Base-by-base conservation (phyloP, 495 filamentous ascomycete species). In the Penicillium salamii region DNA sequence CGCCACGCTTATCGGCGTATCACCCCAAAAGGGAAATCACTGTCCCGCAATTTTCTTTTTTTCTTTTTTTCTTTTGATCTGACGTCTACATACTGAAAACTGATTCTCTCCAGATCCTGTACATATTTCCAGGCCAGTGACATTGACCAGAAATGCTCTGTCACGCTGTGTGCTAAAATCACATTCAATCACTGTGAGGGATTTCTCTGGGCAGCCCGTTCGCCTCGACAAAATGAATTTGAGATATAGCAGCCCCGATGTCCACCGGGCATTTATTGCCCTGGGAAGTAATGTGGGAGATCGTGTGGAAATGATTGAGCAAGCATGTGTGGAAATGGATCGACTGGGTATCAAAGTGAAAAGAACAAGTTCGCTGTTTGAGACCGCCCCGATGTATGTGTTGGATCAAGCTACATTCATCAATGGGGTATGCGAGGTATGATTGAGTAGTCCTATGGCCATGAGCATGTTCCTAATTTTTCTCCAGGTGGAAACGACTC, bases 361-460 rank as follows among this genome's bases (percentile, higher is more conserved):
- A 45, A 72, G 85, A 57, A 96, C 92, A 1, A 97, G 93, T 62
- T 83, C 84, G 45, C 75, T 98, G 31, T 98, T 92, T 75, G 90
- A 97, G 71, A 98, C 92, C 6, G 82, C 88, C 51, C 88, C 93
- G 18, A 98, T 98, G 93, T 97, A 98, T 70, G 85, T 96, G 55
- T 69, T 86, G 53, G 85, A 96, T 59, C 93, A 98, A 63, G 82
- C 81, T 49, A 78, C 83, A 14, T 98, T 97, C 59, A 69, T 97
- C 33, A 98, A 98, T 63, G 93, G 91, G 26, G 91, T 85, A 46
- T 96, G 90, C 66, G 89, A 98, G 84, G 93, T 96, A 52, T 38
- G 46, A 17, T 19, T 29, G 11, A 24, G 20, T 0, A 1, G 12
- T 8, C 24, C 4, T 3, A n/a, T 19, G n/a, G 1, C 21, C 11